Base-by-base conservation (phyloP, 2,329 filamentous ascomycete species). In the Trichophyton mentagrophytes region DNA sequence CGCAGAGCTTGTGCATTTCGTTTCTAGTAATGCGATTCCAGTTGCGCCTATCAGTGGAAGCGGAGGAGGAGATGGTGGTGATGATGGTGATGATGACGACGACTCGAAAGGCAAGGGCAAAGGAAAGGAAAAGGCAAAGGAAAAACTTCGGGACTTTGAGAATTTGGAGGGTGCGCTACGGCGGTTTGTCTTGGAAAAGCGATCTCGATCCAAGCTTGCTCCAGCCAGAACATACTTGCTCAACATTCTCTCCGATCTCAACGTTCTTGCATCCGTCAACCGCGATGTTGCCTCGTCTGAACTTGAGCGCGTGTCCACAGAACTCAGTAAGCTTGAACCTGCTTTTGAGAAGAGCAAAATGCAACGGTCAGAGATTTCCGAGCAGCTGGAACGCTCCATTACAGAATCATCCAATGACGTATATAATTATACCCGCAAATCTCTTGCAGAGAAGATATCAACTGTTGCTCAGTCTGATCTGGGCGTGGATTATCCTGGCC, bases 11-110 rank as follows among this genome's bases (percentile, higher is more conserved):
- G 93, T 99, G 2, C 93, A 99, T 71, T 99, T 99, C 67, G 93
- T 99, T 2, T 97, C 93, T 1, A 97, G 92, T 70, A 96, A 96
- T 71, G 91, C 91, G 2, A 88, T 99, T 62, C 92, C 92, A 0
- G 85, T 88, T 60, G 81, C 80, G 0, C 82, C 84, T 8, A 74
- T 81, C 2, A 78, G 81, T n/a, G 79, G 66, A 27, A 67, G 69
- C 62, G 80, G 79, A 49, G 80, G 80, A 49, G 80, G 80, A 46
- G 80, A 80, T 60, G 80, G 79, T 33, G 80, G 80, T 38, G 81
- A 80, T 46, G 83, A 80, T n/a, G 74, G 74, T 61, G 70, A 69
- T 33, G 73, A 71, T 36, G 71, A 72, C 53, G 73, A 72, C 15
- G 77, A 76, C 49, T 20, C 44, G 6, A 53, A 53, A 2, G 62